Conservation (phyloP, 1,139 yeast genomes). For the Zygosaccharomyces sapae region DNA sequence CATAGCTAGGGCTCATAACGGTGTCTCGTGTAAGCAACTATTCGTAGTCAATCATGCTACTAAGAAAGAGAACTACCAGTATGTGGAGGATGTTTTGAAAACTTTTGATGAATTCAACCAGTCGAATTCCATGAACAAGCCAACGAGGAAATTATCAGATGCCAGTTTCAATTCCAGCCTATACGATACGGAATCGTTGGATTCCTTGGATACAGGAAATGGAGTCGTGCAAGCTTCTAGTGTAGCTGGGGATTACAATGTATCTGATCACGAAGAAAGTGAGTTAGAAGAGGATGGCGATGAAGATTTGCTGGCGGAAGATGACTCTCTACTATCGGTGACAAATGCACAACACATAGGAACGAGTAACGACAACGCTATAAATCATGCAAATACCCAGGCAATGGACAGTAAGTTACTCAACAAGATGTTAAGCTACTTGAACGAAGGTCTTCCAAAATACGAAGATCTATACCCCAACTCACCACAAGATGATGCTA, state of each 20-base stretch:
- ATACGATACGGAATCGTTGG: conserved; percentile 42
- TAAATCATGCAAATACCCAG: conserved; percentile 12
- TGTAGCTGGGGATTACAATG: conserved; percentile 26
- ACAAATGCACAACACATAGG: conserved; percentile 21
- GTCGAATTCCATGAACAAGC: conserved; percentile 8
- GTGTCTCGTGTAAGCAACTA: conserved; percentile 47
- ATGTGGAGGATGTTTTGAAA: conserved; percentile 19
- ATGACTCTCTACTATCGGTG: conserved; percentile 25
- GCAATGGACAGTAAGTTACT: conserved; percentile 43
- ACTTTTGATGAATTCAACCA: conserved; percentile 17
- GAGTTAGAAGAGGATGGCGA: conserved; percentile 37
- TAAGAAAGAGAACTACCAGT: conserved; percentile 17
- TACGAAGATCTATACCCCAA: conserved; percentile 80
- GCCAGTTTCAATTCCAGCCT: conserved; percentile 60
- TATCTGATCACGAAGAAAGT: conserved; percentile 28
- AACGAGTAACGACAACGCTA: conserved; percentile 16
- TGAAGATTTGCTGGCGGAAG: conserved; percentile 26
- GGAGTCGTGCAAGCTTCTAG: conserved; percentile 31
- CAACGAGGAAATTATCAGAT: conserved; percentile 23
- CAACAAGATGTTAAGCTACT: conserved; percentile 61
- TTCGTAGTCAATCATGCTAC: conserved; percentile 40
- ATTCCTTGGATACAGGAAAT: conserved; percentile 24
- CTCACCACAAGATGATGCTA: conserved; percentile 21
- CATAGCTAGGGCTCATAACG: conserved; percentile 52
- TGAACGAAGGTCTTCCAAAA: conserved; percentile 60